Evolutionary conservation across 1,139 yeast species (phyloP).

Genomic region (Martiniozyma asiatica): DNA sequence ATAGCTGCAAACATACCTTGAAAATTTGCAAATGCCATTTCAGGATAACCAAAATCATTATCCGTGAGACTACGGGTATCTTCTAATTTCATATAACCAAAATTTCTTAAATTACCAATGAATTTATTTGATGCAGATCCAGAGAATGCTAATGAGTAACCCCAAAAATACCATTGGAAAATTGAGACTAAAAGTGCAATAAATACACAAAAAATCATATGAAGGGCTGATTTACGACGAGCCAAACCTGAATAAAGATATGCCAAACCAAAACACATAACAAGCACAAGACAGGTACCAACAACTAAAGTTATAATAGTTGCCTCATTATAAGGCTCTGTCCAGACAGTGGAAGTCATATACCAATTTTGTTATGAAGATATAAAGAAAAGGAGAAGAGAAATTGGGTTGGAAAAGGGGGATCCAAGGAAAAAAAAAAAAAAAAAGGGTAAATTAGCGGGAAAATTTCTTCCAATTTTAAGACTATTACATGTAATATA

Average conservation of each 20-base stretch:
- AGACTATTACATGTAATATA: too few species aligned
- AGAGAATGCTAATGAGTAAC: slow-evolving; percentile 83
- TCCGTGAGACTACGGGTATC: slow-evolving; percentile 25
- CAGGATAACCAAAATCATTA: slow-evolving; percentile 44
- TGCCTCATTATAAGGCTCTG: slow-evolving; percentile 29
- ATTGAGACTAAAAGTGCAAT: slow-evolving; percentile 38
- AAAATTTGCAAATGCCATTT: slow-evolving; percentile 71
- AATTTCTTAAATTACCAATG: slow-evolving; percentile 74
- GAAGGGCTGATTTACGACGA: slow-evolving; percentile 79
- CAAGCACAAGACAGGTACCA: slow-evolving; percentile 68
- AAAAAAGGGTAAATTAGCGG: background rate
- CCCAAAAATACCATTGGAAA: slow-evolving; percentile 97
- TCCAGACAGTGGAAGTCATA: slow-evolving; percentile 7
- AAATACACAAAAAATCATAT: slow-evolving; percentile 77
- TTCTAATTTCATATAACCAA: slow-evolving; percentile 56
- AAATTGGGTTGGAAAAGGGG: background rate
- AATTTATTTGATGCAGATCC: slow-evolving; percentile 63
- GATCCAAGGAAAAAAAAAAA: background rate
- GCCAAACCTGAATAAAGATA: slow-evolving; percentile 89
- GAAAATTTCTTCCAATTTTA: too few species aligned
- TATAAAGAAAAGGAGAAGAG: background rate
- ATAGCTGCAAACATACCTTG: slow-evolving; percentile 90
- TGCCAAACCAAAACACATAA: slow-evolving; percentile 94
- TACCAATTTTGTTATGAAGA: background rate
- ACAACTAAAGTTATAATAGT: slow-evolving; percentile 34